These are phyloP conservation scores for Schoenoplectus triqueter DNA, from an alignment of 202 grass and related monocot species.

Conservation along the genomic window DNA sequence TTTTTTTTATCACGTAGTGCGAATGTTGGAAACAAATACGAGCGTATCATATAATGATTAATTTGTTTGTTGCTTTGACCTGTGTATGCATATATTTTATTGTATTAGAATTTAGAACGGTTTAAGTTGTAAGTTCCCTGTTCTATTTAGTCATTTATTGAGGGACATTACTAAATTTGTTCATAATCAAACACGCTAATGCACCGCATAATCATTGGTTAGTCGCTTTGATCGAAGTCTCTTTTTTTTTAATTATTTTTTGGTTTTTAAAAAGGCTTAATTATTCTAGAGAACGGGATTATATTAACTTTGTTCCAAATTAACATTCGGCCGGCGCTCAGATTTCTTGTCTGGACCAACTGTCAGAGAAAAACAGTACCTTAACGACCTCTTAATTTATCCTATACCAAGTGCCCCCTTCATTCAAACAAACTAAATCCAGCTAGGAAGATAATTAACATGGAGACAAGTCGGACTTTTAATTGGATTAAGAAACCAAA, in stretches of 20 bases:
- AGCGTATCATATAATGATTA: constrained; percentile 16
- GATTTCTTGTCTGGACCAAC: background rate
- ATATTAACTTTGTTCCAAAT: constrained; percentile 15
- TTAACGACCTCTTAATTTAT: background rate
- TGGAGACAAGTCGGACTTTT: background rate
- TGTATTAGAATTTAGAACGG: background rate
- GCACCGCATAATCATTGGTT: background rate
- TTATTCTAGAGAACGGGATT: background rate
- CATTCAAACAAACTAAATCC: constrained; percentile 21
- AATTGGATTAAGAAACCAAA: constrained; percentile 16
- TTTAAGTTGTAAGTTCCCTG: background rate
- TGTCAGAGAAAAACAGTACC: background rate
- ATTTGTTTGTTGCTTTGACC: background rate
- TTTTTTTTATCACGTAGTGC: constrained; percentile 15
- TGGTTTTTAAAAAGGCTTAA: background rate
- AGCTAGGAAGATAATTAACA: constrained; percentile 2
- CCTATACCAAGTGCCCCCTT: background rate
- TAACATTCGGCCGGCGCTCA: background rate
- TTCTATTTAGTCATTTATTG: background rate
- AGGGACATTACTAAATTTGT: too few relatives aligned
- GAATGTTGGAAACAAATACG: constrained; percentile 22
- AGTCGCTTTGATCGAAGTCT: background rate
- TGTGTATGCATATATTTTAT: background rate
- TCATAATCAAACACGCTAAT: too few relatives aligned
- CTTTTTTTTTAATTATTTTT: background rate